Base-by-base conservation (phyloP, 192 early-diverging fungal genomes). In the Coemansia nantahalensis region DNA sequence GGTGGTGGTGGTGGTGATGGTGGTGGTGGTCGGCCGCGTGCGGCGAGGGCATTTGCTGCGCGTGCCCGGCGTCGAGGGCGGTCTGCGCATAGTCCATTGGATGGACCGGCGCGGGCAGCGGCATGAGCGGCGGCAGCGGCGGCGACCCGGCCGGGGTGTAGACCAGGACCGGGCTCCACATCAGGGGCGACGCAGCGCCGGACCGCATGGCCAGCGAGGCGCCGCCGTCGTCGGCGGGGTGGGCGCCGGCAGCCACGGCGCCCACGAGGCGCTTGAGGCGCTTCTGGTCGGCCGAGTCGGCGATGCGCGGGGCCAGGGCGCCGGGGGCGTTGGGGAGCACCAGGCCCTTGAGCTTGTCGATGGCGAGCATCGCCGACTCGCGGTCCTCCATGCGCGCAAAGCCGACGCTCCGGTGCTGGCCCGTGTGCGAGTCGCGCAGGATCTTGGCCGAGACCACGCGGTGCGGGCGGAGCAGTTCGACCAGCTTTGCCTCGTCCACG, bases 281-380 rank as follows among this genome's bases (percentile, higher is more conserved):
- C 66, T 92, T 92, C 48, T 92, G 90, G 16, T 84, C 86, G 21
- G 80, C 61, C 4, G 85, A 87, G 46, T 91, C 90, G 5, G 90
- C 89, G 44, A 92, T 90, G 2, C 90, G 82, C 18, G 89, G 84
- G 49, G 86, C 83, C 28, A 92, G 47, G 17, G 88, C 84, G 12
- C 78, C 85, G 18, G 70, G 73, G 1, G 79, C 69, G 34, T 84
- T 84, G 16, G 79, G 69, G 33, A 91, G 65, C 12, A 62, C 62
- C 33, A 81, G 58, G 8, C 81, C 80, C 54, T 86, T 83, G 52
- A 86, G 84, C 40, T 61, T 66, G 9, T 86, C 80, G 46, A 93
- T 93, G 18, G 86, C 83, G 3, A 54, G 48, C 12, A 76, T 48
- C 11, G 90, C 90, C 0, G 84, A 75, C 15, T 84, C 80, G 23